Base-by-base conservation (phyloP, 768 basidiomycete genomes). In the Leucogyrophana mollusca region DNA sequence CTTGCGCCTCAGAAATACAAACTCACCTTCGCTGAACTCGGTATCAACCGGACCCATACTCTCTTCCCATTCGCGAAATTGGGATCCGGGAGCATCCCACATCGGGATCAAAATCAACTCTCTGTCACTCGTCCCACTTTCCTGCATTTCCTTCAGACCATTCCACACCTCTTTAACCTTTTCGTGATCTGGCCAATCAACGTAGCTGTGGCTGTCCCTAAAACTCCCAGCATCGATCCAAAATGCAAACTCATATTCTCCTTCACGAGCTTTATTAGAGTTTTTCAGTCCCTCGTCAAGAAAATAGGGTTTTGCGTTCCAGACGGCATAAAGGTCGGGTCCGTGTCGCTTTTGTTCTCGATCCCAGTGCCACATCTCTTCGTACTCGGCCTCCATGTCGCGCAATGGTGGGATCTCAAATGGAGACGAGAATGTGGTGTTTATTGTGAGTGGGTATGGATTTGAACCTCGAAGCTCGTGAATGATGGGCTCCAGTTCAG, bases 271-370 rank as follows among this genome's bases (percentile, higher is more conserved):
- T 32, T 46, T 51, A 21, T 43, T 39, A n/a, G 53, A 23, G 22
- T 47, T 47, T 11, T 25, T 16, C n/a, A 47, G 13, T 3, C 38
- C 57, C 21, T 60, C 49, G 8, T 47, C 50, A n/a, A 62, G 51
- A 18, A 62, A 55, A 43, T 51, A 59, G 21, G 60, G 50, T 35
- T 60, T 60, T 11, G 57, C 52, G 34, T 50, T 53, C 55, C 60
- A 55, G n/a, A 53, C 47, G 23, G 56, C 56, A 40, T 57, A 61
- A 18, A 57, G 34, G 20, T 55, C 55, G 8, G 59, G 49, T 25
- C 40, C 43, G 17, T 55, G 56, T 21, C 43, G 18, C 32, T 43
- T 13, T 17, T 23, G 33, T 33, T 61, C 59, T 13, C 49, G 46
- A 37, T 59, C 54, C 42, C 43, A 38, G 3, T 8, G 23, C 40